Conservation (phyloP, 2,329 filamentous ascomycete species). For the Phaeosphaeriaceae sp. region DNA sequence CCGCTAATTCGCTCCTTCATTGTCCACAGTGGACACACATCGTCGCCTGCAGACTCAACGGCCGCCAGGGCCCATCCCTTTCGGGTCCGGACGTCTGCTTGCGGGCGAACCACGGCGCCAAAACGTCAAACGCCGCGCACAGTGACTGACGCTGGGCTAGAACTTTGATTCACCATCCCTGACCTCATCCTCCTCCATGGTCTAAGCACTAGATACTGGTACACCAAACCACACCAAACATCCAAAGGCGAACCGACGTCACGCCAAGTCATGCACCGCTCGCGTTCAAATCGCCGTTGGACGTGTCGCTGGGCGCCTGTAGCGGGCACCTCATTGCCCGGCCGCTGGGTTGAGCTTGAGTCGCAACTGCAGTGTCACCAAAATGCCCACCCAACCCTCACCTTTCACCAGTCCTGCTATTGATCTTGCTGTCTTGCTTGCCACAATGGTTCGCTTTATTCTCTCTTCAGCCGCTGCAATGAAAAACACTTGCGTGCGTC, state of each 20-base stretch:
- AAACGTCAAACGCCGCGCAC: conserved; percentile 9
- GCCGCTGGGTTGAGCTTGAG: conserved; percentile 1
- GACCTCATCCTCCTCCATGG: too few relatives aligned
- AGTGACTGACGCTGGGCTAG: conserved; percentile 3
- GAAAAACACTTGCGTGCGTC: conserved; percentile 18
- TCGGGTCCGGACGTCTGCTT: conserved; percentile 18
- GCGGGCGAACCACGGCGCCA: neutral
- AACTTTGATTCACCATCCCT: conserved; percentile 18
- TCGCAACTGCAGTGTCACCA: conserved; percentile 7
- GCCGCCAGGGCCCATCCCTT: conserved; percentile 27
- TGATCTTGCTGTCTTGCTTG: too few relatives aligned
- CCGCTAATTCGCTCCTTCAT: conserved; percentile 12
- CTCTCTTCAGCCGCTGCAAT: conserved; percentile 36
- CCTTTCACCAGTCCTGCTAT: too few relatives aligned
- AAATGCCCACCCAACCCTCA: too few relatives aligned
- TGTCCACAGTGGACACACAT: conserved; percentile 6
- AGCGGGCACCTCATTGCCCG: conserved; percentile 3
- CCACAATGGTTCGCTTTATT: conserved; percentile 14
- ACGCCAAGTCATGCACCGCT: conserved; percentile 11
- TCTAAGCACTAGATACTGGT: neutral
- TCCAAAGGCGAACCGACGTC: conserved; percentile 4
- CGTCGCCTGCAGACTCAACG: conserved; percentile 28
- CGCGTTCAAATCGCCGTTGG: conserved; percentile 23
- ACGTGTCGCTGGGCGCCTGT: conserved; percentile 9
- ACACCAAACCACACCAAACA: neutral